Conservation (phyloP, 495 filamentous ascomycete genomes). For the Penicillium canescens region DNA sequence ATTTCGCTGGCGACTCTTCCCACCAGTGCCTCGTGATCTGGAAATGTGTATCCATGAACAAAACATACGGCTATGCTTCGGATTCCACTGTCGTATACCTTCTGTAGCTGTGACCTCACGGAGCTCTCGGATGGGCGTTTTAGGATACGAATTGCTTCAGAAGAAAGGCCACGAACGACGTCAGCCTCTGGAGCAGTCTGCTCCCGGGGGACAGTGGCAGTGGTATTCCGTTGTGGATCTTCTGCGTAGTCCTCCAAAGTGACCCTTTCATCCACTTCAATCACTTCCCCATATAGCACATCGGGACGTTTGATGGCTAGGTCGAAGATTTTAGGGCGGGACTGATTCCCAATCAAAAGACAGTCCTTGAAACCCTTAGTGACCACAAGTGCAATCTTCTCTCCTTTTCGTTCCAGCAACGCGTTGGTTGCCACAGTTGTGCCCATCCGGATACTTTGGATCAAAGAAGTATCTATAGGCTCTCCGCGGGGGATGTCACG, state of each 20-base stretch:
- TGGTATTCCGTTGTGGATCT: conserved; percentile 23
- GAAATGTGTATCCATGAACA: conserved; percentile 50
- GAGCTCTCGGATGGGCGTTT: conserved; percentile 19
- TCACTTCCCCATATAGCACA: conserved; percentile 66
- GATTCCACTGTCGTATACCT: conserved; percentile 36
- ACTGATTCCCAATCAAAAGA: conserved; percentile 77
- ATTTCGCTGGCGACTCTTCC: conserved; percentile 29
- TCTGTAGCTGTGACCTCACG: conserved; percentile 34
- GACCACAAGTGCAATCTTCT: conserved; percentile 80
- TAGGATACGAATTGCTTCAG: conserved; percentile 45
- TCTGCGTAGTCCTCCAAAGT: conserved; percentile 65
- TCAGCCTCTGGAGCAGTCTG: conserved; percentile 2
- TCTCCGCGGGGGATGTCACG: conserved; percentile 74
- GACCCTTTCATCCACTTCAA: conserved; percentile 77
- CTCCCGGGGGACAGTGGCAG: conserved; percentile 6
- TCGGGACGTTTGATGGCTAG: conserved; percentile 70
- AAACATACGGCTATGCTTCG: conserved; percentile 47
- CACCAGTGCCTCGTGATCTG: conserved; percentile 37
- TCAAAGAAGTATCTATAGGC: conserved; percentile 72
- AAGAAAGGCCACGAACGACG: conserved; percentile 24
- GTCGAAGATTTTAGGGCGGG: conserved; percentile 73
- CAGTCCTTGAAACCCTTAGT: conserved; percentile 89
- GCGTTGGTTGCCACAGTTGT: conserved; percentile 85
- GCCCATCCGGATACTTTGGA: conserved; percentile 81
- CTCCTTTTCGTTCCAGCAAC: conserved; percentile 85